phyloP scores from a whole-genome alignment of 1,284 basidiomycete species.

The Xerocomus cyaneibrunnescens region DNA sequence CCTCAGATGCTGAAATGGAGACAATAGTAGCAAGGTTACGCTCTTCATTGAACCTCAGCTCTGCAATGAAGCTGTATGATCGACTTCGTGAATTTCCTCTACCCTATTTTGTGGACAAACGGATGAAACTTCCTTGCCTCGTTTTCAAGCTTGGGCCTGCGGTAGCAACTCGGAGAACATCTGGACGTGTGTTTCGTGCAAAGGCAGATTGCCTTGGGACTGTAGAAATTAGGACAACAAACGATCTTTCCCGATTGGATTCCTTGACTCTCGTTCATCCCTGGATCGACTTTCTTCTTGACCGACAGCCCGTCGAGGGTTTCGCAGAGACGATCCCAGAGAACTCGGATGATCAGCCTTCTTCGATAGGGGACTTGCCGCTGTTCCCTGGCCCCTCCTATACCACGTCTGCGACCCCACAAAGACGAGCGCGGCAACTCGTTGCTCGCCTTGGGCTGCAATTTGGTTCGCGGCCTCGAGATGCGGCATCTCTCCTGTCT shows the following conservation, averaged over 20 bases:
- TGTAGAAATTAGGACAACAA: not conserved
- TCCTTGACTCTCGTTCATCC: not conserved
- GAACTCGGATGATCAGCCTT: too few species aligned
- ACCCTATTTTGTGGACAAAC: slow-evolving; percentile 1
- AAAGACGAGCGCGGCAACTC: not conserved
- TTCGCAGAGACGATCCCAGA: too few species aligned
- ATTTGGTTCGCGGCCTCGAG: not conserved
- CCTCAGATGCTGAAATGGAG: not conserved
- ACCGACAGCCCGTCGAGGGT: too few species aligned
- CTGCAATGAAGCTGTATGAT: not conserved
- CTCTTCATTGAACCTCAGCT: not conserved
- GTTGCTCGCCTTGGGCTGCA: not conserved
- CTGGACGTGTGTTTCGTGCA: not conserved
- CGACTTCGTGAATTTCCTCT: not conserved
- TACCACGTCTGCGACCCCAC: too few species aligned
- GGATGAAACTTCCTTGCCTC: too few species aligned
- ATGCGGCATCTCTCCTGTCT: not conserved
- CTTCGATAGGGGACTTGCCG: too few species aligned
- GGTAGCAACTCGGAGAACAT: too few species aligned
- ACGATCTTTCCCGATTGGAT: not conserved
- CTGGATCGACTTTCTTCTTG: too few species aligned
- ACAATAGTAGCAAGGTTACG: not conserved
- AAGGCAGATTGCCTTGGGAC: not conserved
- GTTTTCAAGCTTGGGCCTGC: slow-evolving; percentile 2
- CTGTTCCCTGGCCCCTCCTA: too few species aligned